phyloP scores from a whole-genome alignment of 768 basidiomycete species.

The Lentinula boryana region DNA sequence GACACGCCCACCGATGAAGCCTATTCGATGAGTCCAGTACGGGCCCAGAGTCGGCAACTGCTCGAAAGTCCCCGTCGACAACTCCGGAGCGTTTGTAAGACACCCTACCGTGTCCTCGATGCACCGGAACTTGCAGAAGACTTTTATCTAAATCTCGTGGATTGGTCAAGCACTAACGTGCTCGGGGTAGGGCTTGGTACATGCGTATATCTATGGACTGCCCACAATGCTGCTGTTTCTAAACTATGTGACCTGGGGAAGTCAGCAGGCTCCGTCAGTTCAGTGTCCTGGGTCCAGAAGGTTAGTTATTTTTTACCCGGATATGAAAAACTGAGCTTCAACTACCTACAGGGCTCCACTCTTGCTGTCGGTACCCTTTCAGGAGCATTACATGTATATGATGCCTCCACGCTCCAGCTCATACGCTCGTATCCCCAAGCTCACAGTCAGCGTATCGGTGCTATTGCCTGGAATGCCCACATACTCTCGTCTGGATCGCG shows the following conservation, averaged over 20 bases:
- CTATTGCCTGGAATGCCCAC: constrained; percentile 89
- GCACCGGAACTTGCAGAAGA: constrained; percentile 97
- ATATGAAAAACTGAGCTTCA: not conserved
- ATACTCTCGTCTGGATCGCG: constrained; percentile 87
- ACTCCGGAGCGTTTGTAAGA: constrained; percentile 83
- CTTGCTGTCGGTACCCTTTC: constrained; percentile 91
- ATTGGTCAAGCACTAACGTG: constrained; percentile 95
- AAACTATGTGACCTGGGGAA: constrained; percentile 80
- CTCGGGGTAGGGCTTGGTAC: constrained; percentile 88
- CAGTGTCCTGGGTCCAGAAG: constrained; percentile 90
- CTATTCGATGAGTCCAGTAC: constrained; percentile 88
- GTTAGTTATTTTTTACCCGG: constrained; percentile 12
- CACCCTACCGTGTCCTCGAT: constrained; percentile 94
- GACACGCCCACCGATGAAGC: constrained; percentile 85
- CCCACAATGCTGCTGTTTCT: constrained; percentile 86
- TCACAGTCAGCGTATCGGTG: constrained; percentile 86
- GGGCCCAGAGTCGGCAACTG: constrained; percentile 72
- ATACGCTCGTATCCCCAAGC: constrained; percentile 81
- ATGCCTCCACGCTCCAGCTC: constrained; percentile 69
- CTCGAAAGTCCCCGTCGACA: constrained; percentile 81
- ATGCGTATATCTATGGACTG: constrained; percentile 97
- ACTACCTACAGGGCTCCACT: constrained; percentile 57
- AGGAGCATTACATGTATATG: constrained; percentile 90
- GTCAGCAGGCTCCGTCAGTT: constrained; percentile 73
- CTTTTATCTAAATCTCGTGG: constrained; percentile 96